Base-by-base conservation (phyloP, 306 rosid species). In the Rosa rugosa region DNA sequence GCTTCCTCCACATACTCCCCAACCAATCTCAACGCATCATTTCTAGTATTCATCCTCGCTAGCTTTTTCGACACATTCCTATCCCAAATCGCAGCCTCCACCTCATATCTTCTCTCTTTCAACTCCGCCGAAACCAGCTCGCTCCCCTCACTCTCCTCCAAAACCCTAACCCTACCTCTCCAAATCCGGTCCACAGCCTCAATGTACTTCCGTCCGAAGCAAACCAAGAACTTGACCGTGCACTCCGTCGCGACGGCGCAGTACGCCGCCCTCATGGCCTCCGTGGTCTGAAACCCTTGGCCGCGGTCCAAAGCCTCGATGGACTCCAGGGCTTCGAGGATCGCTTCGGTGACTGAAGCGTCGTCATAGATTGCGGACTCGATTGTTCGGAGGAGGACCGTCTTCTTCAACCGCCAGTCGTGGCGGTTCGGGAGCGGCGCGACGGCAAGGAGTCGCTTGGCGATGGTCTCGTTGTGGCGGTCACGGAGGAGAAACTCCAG, bases 211-310 rank as follows among this genome's bases (percentile, higher is more conserved):
- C 83, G 85, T 8, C 81, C 75, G 8, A n/a, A 50, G 0, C 79
- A 84, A 20, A 45, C 77, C 5, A 95, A 77, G 63, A 82, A 84
- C 81, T 86, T 91, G n/a, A 86, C 91, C 4, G 95, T 84, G 67
- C 93, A 88, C 59, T 95, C 97, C 45, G 91, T 84, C 3, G 97
- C 94, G 69, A 95, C 89, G 0, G 97, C 87, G 27, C 87, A 77
- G 54, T 89, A 95, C 1, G 98, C 99, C 1, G 79, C 81, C 31
- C 78, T 88, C 85, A 88, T 84, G 13, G 91, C 27, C 2, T 71
- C 81, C 45, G 70, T 10, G 10, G 73, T 27, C 0, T 81, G 22
- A 72, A 50, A 5, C 7, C 83, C 88, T 3, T 77, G 81, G 13
- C 8, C 22, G 3, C 79, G 68, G n/a, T 90, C 83, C 62, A 95